Percentiles rank a stretch among this genome's conserved stretches.
phyloP scores from a whole-genome alignment of 768 basidiomycete genomes.

The Glaciozyma antarctica region DNA sequence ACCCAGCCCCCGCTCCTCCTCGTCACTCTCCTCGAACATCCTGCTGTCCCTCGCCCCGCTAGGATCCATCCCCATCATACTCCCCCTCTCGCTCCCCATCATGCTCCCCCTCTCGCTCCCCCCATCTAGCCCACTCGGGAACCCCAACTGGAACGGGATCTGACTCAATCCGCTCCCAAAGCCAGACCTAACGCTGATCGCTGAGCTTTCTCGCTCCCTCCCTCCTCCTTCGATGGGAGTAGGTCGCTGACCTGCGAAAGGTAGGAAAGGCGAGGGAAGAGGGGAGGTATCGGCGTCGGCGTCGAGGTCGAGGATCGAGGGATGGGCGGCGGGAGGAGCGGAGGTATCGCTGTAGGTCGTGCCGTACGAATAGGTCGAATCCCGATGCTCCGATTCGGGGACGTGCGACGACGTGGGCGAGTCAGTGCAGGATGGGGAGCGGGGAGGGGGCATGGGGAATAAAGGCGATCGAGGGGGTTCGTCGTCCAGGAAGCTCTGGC shows the following conservation, averaged over 20 bases:
- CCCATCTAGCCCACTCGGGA: conserved; percentile 25
- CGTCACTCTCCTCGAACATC: not conserved
- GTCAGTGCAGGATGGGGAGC: not conserved
- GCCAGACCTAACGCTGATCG: conserved; percentile 29
- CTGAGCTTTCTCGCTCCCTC: conserved; percentile 6
- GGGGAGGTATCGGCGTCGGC: conserved; percentile 8
- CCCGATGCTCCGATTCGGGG: not conserved
- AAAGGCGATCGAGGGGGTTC: not conserved
- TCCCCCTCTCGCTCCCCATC: not conserved
- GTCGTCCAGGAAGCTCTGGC: not conserved
- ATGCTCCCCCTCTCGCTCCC: not conserved
- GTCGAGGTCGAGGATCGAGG: not conserved
- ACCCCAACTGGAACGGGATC: conserved; percentile 35
- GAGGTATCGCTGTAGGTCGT: not conserved
- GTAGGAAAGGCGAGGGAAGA: conserved; percentile 30
- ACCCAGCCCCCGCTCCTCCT: not conserved
- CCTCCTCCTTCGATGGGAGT: not conserved
- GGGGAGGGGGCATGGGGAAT: not conserved
- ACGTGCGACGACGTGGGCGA: not conserved
- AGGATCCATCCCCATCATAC: not conserved
- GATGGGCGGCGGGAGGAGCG: not conserved
- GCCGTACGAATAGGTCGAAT: not conserved
- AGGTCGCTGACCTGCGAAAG: conserved; percentile 28
- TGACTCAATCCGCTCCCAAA: conserved; percentile 31
- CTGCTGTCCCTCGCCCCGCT: not conserved